phyloP scores from a whole-genome alignment of 2,329 filamentous ascomycete species.

The Plectosphaerella plurivora region DNA sequence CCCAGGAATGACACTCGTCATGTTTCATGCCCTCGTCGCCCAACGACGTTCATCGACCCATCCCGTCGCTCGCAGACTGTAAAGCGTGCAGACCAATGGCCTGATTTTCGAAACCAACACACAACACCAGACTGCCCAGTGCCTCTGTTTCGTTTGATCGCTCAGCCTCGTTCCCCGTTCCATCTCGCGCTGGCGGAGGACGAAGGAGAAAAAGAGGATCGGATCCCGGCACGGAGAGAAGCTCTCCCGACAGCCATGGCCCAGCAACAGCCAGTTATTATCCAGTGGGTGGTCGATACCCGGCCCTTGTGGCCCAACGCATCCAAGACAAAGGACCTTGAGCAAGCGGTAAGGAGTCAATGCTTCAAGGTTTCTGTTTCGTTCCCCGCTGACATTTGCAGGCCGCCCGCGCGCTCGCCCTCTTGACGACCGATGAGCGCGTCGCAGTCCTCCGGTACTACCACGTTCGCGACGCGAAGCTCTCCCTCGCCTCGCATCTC shows the following conservation, averaged over 20 bases:
- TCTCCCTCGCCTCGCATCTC: slow-evolving; percentile 67
- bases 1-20: not conserved
- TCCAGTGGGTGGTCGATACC: slow-evolving; percentile 62
- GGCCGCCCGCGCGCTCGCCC: slow-evolving; percentile 49
- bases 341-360: slow-evolving; percentile 32
- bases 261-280: slow-evolving; percentile 28
- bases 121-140: slow-evolving; percentile 4
- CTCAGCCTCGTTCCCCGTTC: not conserved
- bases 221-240: no score
- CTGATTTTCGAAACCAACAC: slow-evolving; percentile 14
- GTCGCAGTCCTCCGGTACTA: slow-evolving; percentile 55
- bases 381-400: slow-evolving; percentile 18
- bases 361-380: not conserved
- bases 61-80: not conserved
- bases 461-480: slow-evolving; percentile 68
- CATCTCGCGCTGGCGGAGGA: no score
- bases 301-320: slow-evolving; percentile 52
- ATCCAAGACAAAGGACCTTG: slow-evolving; percentile 41
- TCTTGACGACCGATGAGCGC: slow-evolving; percentile 52
- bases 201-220: no score
- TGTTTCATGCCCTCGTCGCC: not conserved
- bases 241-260: not conserved
- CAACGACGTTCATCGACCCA: not conserved
- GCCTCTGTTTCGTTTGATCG: not conserved
- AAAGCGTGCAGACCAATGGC: slow-evolving; percentile 4